Base-by-base conservation (phyloP, 2,329 filamentous ascomycete species). In the Aureobasidium lini region DNA sequence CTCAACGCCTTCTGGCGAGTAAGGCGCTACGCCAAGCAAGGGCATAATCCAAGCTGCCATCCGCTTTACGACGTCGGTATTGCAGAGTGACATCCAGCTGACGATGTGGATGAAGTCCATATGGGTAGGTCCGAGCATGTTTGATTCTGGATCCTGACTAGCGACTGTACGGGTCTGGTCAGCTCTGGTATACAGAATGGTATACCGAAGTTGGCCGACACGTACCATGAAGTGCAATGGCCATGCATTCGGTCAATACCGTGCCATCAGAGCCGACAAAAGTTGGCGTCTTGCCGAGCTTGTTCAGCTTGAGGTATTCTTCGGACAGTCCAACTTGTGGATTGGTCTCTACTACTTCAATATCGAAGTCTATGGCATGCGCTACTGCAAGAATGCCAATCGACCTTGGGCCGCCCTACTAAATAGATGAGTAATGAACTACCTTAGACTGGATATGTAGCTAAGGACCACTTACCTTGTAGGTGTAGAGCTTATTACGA, bases 101-200 rank as follows among this genome's bases (percentile, higher is more conserved):
- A 99, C 83, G 77, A 99, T 97, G 68, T 91, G 91, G 70, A 94
- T 94, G 78, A 97, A 91, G 85, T 99, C 94, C 83, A 97, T 92
- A 87, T 99, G 99, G 80, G 92, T 97, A 87, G 96, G 97, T 74
- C 94, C 94, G 70, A 99, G 86, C 66, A 99, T 91, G 69, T 90
- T 95, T 71, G 94, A 43, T 36, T 34, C 15, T 4, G 52, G 8
- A 28, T 56, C 29, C 18, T 56, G 39, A 44, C 52, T 56, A 28
- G 52, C 29, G 7, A 56, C 39, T 56, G n/a, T 9, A 18, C 36
- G 15, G 6, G 18, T 34, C 3, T 16, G 7, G 6, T 53, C 34
- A 40, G 34, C 36, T 16, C n/a, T 9, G 18, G 34, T 10, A 10
- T 2, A 36, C 2, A 10, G 7, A 29, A 5, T 44, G n/a, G 23